Base-by-base conservation (phyloP, 2,329 filamentous ascomycete genomes). In the Neodidymelliopsis sp. region DNA sequence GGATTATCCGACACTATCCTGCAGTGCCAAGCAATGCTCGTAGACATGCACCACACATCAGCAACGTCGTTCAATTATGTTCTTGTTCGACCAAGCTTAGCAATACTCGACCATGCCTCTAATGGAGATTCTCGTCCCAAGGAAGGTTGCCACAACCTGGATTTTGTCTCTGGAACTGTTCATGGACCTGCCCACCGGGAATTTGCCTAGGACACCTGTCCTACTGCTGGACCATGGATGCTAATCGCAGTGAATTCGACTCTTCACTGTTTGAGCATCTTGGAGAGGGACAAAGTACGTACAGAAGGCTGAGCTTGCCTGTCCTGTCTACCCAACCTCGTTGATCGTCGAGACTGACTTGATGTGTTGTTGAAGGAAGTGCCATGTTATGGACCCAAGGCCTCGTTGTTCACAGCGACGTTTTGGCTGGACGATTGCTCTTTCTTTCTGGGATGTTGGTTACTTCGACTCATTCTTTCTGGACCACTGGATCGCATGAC, bases 301-400 rank as follows among this genome's bases (percentile, higher is more conserved):
- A 71, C 61, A 49, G 50, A 57, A 56, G 63, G 67, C 66, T 40
- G 13, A 59, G 47, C 16, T 44, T 53, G 65, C 62, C 66, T 63
- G 49, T 56, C 54, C 56, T 35, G 53, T 59, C 47, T 50, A 45
- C 58, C 53, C 51, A 37, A 47, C 37, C 37, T 53, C 43, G 33
- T 52, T 64, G 68, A 61, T 66, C 67, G 44, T 41, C 35, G 41
- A 62, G 45, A 72, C 68, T 71, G 59, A 71, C 64, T 66, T 67
- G 52, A 59, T 49, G 60, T 61, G 43, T 53, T 45, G 44, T 57
- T 57, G 51, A 66, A 68, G 59, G 56, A 28, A 19, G 34, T 50
- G 47, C 49, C 48, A 51, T 49, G 43, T 47, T 53, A 43, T 49
- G 37, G 30, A 33, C 11, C 16, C 9, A 7, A 31, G 33, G 25